Base-by-base conservation (phyloP, 73 alveolate genomes). In the Paramecium sexaurelia region DNA sequence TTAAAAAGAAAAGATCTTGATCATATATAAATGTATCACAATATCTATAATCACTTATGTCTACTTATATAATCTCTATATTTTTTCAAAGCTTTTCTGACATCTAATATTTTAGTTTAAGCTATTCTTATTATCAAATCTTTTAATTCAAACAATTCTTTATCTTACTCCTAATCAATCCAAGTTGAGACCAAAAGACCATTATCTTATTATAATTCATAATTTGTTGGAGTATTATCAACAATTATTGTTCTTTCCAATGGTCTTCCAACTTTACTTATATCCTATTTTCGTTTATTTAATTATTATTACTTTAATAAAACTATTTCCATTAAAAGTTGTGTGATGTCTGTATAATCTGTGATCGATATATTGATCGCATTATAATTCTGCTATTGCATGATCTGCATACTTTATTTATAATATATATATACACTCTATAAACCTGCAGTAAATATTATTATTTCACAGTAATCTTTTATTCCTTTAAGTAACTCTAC, bases 141-240 rank as follows among this genome's bases (percentile, higher is more conserved):
- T 20, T 51, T 51, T 27, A 51, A 51, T 17, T 17, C 24, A 51
- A 1, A 2, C 8, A 51, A 51, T 51, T 17, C 66, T 51, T 20
- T 51, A 17, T 51, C 66, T 17, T 51, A 24, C 10, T 51, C 66
- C 5, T 51, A 17, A 51, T 51, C 66, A 51, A 51, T 43, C 56
- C 56, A 43, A n/a, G 33, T 51, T 51, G 66, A 51, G 11, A 17
- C 66, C 10, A 51, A 51, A 19, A 92, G 43, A 10, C 97, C 96
- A 84, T 94, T 94, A 29, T 94, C 91, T 24, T 94, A 92, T 57
- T 92, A 92, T 55, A 86, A 39, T 45, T 73, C 57, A 75, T 92
- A 94, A 75, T 94, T 94, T 45, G 88, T 93, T 85, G 92, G 91
- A 45, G 82, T 85, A 94, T 92, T 94, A 66, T 94, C 96, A 47